These are phyloP conservation scores for Trichocladium antarcticum DNA, from an alignment of 495 filamentous ascomycete species.

Conservation along the genomic window DNA sequence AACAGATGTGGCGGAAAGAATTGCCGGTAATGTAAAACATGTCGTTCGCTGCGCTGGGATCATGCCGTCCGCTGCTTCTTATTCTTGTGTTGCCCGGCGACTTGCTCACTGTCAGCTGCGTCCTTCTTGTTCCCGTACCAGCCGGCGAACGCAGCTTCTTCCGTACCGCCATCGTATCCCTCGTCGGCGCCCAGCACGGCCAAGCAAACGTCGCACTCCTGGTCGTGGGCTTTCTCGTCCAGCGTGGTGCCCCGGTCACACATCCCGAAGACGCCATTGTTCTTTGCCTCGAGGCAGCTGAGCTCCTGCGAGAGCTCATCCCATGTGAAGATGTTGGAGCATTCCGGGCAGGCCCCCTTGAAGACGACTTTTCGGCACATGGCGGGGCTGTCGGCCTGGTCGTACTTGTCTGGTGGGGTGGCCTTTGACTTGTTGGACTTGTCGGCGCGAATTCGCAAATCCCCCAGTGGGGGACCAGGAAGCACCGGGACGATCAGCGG, in stretches of 20 bases:
- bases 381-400: neutral
- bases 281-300: constrained; percentile 30
- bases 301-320: constrained; percentile 26
- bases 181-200: constrained; percentile 23
- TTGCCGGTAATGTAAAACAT: too few relatives aligned
- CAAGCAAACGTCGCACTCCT: constrained; percentile 27
- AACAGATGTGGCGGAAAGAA: too few relatives aligned
- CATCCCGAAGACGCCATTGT: constrained; percentile 24
- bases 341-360: constrained; percentile 24
- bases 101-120: constrained; percentile 12
- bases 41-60: neutral
- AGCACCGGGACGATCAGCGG: too few relatives aligned
- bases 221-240: constrained; percentile 28
- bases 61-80: constrained; percentile 18
- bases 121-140: neutral
- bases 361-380: constrained; percentile 31
- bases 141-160: neutral
- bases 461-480: too few relatives aligned
- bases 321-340: constrained; percentile 21
- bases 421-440: too few relatives aligned
- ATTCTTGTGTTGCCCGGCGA: constrained; percentile 10
- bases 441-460: too few relatives aligned
- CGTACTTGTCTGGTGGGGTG: too few relatives aligned
- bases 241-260: constrained; percentile 20
- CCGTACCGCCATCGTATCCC: constrained; percentile 25